These are phyloP conservation scores for Dinochytrium kinnereticum DNA, from an alignment of 371 early-diverging fungal genomes.

Conservation along the genomic window DNA sequence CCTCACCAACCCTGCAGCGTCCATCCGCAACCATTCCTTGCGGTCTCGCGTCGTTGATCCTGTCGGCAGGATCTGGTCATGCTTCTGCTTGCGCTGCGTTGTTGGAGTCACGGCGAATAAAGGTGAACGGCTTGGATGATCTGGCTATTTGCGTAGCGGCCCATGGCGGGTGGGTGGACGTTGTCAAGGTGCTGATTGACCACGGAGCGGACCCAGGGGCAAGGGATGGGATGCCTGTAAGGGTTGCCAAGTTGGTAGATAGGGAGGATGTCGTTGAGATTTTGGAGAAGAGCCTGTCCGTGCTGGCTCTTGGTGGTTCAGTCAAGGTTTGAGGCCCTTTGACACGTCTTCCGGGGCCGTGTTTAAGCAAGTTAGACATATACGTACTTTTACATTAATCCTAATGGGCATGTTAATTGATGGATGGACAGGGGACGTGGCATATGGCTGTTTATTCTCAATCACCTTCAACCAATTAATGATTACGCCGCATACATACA, in stretches of 20 bases:
- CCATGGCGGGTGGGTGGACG: not conserved
- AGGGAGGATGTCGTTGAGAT: not conserved
- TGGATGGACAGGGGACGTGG: too few relatives aligned
- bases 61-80: constrained; percentile 6
- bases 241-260: constrained; percentile 3
- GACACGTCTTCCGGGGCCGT: too few relatives aligned
- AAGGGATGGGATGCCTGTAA: constrained; percentile 3
- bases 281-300: too few relatives aligned
- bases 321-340: too few relatives aligned
- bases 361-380: too few relatives aligned
- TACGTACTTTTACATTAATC: too few relatives aligned
- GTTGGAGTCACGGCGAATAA: not conserved
- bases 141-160: constrained; percentile 8
- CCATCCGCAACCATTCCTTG: not conserved
- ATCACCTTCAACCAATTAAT: too few relatives aligned
- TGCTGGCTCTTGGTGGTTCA: too few relatives aligned
- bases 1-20: not conserved
- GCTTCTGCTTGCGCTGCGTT: not conserved
- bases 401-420: too few relatives aligned
- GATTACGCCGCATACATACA: too few relatives aligned
- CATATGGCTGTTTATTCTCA: too few relatives aligned
- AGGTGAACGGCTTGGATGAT: not conserved
- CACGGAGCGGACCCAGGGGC: not conserved
- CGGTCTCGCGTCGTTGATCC: not conserved
- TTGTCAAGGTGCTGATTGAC: not conserved